Evolutionary conservation across 495 filamentous ascomycete genomes (phyloP), one percentile per base, ranked within the genome.

Genomic region (Penicillium chermesinum): DNA sequence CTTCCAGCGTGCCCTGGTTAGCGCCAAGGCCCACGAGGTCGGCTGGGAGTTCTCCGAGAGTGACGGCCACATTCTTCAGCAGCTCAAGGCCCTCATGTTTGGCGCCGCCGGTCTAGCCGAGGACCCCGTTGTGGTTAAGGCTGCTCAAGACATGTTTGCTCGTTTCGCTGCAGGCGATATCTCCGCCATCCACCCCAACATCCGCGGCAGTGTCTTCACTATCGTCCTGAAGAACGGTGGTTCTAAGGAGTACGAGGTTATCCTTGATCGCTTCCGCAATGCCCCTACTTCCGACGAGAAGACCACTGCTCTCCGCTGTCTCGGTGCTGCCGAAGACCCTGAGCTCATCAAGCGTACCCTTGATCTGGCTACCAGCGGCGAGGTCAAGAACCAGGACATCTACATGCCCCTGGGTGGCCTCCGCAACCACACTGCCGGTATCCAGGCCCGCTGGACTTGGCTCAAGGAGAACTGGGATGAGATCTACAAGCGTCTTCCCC

Each of bases 361-460:
- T 14, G 75, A 67, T 7, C 72, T 95, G 27, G 81, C 90, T 36
- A 75, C 87, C 49, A 81, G 83, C 65, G 78, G 83, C 34, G 86
- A 95, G 50, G 89, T 98, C 66, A 94, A 95, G 74, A 89, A 84
- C 54, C 93, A 98, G 70, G 93, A 98, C 60, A 84, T 98, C 54
- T 97, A 96, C 73, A 83, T 96, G 61, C 93, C 83, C 2, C 70
- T 94, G 19, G 77, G 79, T 33, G 88, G 86, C 19, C 77, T 98
- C 41, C 81, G 93, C 47, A 81, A 76, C 55, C 87, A 95, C 61
- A 68, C 78, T 3, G 78, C 82, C 38, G 93, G 93, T 58, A 85
- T 91, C 39, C 76, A 88, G 46, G 86, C 84, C 9, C 73, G 96
- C 48, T 97, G 86, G 80, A 58, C 51, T 37, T 97, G 88, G 87